Percentiles rank a stretch among this genome's conserved stretches.
phyloP scores from a whole-genome alignment of 2,329 filamentous ascomycete species.

The Sarocladium brachiariae region DNA sequence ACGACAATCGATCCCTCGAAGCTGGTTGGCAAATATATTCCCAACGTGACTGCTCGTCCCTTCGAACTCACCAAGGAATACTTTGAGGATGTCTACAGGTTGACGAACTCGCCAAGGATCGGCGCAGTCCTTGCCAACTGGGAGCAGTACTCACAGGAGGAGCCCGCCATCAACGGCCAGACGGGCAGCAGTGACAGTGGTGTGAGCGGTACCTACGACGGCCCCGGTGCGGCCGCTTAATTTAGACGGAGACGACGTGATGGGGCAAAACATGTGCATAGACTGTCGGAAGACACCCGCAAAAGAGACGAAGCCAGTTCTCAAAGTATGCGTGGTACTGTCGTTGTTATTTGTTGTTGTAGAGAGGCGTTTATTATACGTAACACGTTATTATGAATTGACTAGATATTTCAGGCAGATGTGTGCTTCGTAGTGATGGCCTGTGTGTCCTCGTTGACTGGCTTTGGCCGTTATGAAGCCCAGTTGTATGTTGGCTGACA shows the following conservation, averaged over 20 bases:
- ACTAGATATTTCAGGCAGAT: constrained; percentile 5
- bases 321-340: too few relatives aligned
- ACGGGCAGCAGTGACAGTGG: constrained; percentile 33
- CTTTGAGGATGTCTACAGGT: constrained; percentile 94
- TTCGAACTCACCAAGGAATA: constrained; percentile 98
- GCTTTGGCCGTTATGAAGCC: too few relatives aligned
- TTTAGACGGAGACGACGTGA: background rate
- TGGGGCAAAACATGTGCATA: background rate
- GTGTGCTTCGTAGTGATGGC: too few relatives aligned
- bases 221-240: constrained; percentile 35
- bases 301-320: background rate
- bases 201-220: constrained; percentile 33
- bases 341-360: constrained; percentile 7
- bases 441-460: background rate
- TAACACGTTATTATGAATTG: constrained; percentile 8
- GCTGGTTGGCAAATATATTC: constrained; percentile 96
- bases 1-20: constrained; percentile 96
- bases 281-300: background rate
- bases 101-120: constrained; percentile 80
- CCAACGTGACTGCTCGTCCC: constrained; percentile 93
- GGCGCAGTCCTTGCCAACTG: constrained; percentile 79
- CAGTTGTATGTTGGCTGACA: too few relatives aligned
- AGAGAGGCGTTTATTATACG: constrained; percentile 10
- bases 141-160: constrained; percentile 61
- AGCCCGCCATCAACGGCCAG: constrained; percentile 27